Evolutionary conservation across 2,329 filamentous ascomycete species (phyloP).

Genomic region (Orbilia javanica): DNA sequence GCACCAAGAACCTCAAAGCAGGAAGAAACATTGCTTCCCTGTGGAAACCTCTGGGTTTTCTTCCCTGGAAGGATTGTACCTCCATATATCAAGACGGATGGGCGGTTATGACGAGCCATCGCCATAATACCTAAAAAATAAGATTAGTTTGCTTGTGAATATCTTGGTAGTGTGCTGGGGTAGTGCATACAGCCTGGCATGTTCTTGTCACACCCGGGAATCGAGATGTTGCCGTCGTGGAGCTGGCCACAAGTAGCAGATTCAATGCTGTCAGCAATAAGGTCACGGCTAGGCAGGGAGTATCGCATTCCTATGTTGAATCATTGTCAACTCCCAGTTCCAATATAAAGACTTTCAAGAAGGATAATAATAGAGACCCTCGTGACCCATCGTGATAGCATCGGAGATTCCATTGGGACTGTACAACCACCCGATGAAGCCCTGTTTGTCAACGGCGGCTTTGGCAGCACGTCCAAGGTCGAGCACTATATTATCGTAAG

Average conservation of each 20-base stretch:
- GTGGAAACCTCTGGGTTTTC: conserved; percentile 76
- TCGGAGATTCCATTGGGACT: conserved; percentile 84
- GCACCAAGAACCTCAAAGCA: conserved; percentile 91
- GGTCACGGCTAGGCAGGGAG: conserved; percentile 87
- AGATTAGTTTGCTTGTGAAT: background rate
- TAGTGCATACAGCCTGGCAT: conserved; percentile 77
- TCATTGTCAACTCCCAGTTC: background rate
- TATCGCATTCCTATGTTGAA: conserved; percentile 82
- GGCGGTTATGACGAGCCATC: conserved; percentile 86
- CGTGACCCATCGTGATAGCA: conserved; percentile 93
- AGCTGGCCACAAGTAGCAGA: conserved; percentile 81
- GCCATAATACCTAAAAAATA: conserved; percentile 61
- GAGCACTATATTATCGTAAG: conserved; percentile 72
- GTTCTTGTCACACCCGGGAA: conserved; percentile 97
- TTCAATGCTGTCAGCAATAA: conserved; percentile 95
- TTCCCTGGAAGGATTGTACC: conserved; percentile 91
- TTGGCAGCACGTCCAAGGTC: conserved; percentile 91
- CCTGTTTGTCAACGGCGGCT: conserved; percentile 80
- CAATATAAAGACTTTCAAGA: background rate
- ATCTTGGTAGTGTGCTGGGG: background rate
- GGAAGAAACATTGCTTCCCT: conserved; percentile 86
- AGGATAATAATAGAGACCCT: conserved; percentile 72
- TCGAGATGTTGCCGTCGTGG: conserved; percentile 92
- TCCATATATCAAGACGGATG: conserved; percentile 92
- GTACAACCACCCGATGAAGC: conserved; percentile 95